A percentile compares a stretch with the other conserved stretches of the same genome.
Evolutionary conservation across 148 eudicot genomes (phyloP).

Genomic region (Persicaria maculosa): DNA sequence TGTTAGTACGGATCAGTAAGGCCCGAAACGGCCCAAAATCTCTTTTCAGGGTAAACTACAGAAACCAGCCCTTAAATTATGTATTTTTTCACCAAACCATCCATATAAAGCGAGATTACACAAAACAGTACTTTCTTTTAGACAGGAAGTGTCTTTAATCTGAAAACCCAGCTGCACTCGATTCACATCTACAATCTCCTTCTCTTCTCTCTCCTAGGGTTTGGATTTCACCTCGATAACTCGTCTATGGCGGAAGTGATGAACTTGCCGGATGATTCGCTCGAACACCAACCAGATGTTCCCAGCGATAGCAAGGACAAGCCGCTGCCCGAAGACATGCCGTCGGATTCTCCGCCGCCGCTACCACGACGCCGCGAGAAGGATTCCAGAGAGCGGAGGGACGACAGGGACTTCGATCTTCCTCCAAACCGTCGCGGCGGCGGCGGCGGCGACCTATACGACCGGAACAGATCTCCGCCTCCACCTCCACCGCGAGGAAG

Average conservation of each 20-base stretch:
- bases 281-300: constrained; percentile 18
- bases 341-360: constrained; percentile 25
- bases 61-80: too few species aligned
- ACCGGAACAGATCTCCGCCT: too few species aligned
- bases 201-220: neutral
- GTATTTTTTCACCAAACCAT: too few species aligned
- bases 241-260: constrained; percentile 51
- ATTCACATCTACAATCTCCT: neutral
- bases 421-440: too few species aligned
- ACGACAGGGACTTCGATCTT: neutral
- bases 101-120: too few species aligned
- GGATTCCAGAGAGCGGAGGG: neutral
- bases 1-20: neutral
- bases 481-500: too few species aligned
- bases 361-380: neutral
- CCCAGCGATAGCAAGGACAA: constrained; percentile 17
- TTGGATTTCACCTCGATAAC: neutral
- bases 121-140: too few species aligned
- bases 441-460: too few species aligned
- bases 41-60: neutral
- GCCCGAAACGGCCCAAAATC: neutral
- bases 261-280: constrained; percentile 37
- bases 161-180: neutral
- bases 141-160: neutral
- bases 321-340: constrained; percentile 22